A percentile compares a stretch with the other conserved stretches of the same genome.
These are phyloP conservation scores for Thymus quinquecostatus DNA, from an alignment of 257 asterid genomes.

Conservation along the genomic window DNA sequence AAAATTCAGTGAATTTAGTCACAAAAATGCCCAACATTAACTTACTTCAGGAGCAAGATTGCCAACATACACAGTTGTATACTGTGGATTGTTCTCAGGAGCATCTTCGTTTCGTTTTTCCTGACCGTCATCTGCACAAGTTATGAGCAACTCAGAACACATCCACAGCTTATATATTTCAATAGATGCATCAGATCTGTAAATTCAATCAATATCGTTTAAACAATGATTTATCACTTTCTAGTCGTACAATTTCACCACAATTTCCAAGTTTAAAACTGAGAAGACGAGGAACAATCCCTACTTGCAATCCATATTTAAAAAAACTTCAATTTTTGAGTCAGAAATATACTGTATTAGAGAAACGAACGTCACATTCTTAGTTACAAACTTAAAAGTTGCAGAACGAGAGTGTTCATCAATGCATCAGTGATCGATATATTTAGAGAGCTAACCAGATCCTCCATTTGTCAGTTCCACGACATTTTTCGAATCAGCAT, in stretches of 20 bases:
- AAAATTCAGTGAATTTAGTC: background rate
- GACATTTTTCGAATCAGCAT: conserved; percentile 54
- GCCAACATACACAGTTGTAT: conserved; percentile 85
- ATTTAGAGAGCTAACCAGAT: conserved; percentile 49
- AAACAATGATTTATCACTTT: background rate
- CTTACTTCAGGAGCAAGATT: conserved; percentile 87
- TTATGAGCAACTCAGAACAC: conserved; percentile 5
- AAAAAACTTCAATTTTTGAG: no score
- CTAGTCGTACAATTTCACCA: background rate
- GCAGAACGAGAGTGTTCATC: conserved; percentile 7
- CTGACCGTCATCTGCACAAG: conserved; percentile 68
- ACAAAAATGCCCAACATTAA: background rate
- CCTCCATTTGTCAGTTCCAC: conserved; percentile 67
- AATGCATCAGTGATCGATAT: conserved; percentile 6
- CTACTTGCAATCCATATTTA: no score
- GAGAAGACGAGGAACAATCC: background rate
- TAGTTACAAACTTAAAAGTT: background rate
- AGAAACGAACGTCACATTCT: background rate
- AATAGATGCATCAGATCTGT: background rate
- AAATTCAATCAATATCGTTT: background rate
- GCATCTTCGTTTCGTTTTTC: conserved; percentile 69
- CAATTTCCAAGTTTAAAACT: background rate
- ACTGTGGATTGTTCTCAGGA: conserved; percentile 79
- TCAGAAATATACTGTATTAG: background rate
- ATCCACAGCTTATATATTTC: background rate